Conservation (phyloP, 2,329 filamentous ascomycete genomes). For the Xylaria sp. region DNA sequence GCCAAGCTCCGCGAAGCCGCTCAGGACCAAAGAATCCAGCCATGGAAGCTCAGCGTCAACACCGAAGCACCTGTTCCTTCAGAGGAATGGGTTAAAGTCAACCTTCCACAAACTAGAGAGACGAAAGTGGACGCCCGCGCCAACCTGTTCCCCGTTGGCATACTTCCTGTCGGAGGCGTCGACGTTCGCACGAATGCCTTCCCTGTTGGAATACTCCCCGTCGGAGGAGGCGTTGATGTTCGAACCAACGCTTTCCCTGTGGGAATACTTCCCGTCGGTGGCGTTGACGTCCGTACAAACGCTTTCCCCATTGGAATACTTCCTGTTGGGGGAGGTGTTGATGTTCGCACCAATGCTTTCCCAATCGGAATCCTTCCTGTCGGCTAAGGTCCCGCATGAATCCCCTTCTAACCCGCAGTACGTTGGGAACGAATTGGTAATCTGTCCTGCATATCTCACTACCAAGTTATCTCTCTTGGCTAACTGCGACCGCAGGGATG, state of each 20-base stretch:
- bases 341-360: conserved; percentile 20
- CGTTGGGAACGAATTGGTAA: not conserved
- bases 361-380: conserved; percentile 10
- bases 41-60: conserved; percentile 29
- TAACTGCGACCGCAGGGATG: not conserved
- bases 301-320: conserved; percentile 16
- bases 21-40: conserved; percentile 26
- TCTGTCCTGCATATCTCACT: not conserved
- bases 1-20: conserved; percentile 15
- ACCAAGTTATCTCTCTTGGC: not conserved
- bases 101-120: not conserved
- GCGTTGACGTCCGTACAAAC: conserved; percentile 15
- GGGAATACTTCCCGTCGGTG: conserved; percentile 7
- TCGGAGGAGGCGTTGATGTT: not conserved
- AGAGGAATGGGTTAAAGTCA: conserved; percentile 28
- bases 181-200: conserved; percentile 16
- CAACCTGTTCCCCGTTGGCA: conserved; percentile 5
- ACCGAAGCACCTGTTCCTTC: conserved; percentile 5
- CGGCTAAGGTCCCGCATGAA: not conserved
- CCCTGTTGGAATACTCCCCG: conserved; percentile 4
- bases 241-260: conserved; percentile 20
- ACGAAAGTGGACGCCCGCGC: conserved; percentile 7
- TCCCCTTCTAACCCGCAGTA: not conserved
- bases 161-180: conserved; percentile 5
- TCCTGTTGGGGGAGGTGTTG: conserved; percentile 14